Percentiles rank a stretch among this genome's conserved stretches.
These are phyloP conservation scores for Monilinia laxa DNA, from an alignment of 2,329 filamentous ascomycete genomes.

Conservation along the genomic window DNA sequence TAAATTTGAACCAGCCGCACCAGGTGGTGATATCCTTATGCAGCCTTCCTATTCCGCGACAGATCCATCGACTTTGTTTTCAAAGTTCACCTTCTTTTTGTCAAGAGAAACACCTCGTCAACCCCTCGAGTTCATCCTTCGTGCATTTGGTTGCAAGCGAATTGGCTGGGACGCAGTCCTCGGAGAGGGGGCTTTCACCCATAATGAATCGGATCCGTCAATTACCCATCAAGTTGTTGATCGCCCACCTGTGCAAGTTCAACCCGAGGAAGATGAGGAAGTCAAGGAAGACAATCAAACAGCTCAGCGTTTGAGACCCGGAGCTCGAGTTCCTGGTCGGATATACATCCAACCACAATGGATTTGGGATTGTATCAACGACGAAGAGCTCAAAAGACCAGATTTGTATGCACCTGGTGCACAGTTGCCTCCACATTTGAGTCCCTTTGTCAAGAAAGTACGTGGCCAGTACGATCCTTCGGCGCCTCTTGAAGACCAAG, in stretches of 20 bases:
- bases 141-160: slow-evolving; percentile 91
- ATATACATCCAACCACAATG: slow-evolving; percentile 96
- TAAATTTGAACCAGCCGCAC: slow-evolving; percentile 82
- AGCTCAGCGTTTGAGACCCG: slow-evolving; percentile 55
- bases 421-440: slow-evolving; percentile 87
- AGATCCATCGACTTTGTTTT: slow-evolving; percentile 75
- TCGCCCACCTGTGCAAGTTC: slow-evolving; percentile 69
- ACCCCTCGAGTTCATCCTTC: slow-evolving; percentile 87
- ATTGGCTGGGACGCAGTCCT: slow-evolving; percentile 92
- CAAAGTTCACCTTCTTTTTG: slow-evolving; percentile 85
- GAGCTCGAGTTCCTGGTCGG: slow-evolving; percentile 82
- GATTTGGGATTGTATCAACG: slow-evolving; percentile 97
- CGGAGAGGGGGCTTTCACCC: slow-evolving; percentile 89
- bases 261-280: slow-evolving; percentile 46
- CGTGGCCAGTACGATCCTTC: slow-evolving; percentile 92
- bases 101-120: slow-evolving; percentile 91
- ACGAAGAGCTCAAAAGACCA: slow-evolving; percentile 80
- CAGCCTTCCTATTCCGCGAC: slow-evolving; percentile 70
- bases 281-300: slow-evolving; percentile 61
- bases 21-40: slow-evolving; percentile 79
- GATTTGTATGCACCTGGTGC: slow-evolving; percentile 89
- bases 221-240: slow-evolving; percentile 98
- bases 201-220: slow-evolving; percentile 78
- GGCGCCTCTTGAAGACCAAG: slow-evolving; percentile 79
- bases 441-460: slow-evolving; percentile 87